phyloP scores from a whole-genome alignment of 306 rosid species.

The Pyrus pyrifolia region DNA sequence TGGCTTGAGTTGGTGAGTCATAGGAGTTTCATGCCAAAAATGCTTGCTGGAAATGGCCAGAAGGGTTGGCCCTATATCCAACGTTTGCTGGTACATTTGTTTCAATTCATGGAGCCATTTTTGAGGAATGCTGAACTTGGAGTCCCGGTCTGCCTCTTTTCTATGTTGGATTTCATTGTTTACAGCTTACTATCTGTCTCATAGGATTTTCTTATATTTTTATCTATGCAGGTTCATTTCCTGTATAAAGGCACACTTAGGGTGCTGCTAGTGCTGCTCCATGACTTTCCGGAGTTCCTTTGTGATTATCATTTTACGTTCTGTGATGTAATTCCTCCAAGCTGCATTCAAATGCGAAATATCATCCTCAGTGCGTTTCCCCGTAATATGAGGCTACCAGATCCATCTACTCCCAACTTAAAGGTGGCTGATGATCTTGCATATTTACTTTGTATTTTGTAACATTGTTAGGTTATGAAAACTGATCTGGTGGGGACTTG shows the following conservation, averaged over 20 bases:
- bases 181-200: not conserved
- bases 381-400: slow-evolving; percentile 95
- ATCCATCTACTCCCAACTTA: slow-evolving; percentile 87
- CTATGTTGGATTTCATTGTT: not conserved
- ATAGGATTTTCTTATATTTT: not conserved
- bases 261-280: slow-evolving; percentile 92
- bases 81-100: slow-evolving; percentile 81
- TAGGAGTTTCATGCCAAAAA: slow-evolving; percentile 92
- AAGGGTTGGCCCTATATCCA: slow-evolving; percentile 92
- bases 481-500: slow-evolving; percentile 1
- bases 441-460: not conserved
- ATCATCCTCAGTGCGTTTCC: slow-evolving; percentile 97
- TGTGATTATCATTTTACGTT: slow-evolving; percentile 96
- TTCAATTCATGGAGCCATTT: slow-evolving; percentile 97
- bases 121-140: slow-evolving; percentile 94
- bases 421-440: slow-evolving; percentile 44
- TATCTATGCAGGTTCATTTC: slow-evolving; percentile 54
- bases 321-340: slow-evolving; percentile 94
- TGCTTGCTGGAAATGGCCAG: slow-evolving; percentile 82
- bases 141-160: slow-evolving; percentile 49
- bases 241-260: slow-evolving; percentile 94
- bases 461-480: not conserved
- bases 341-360: slow-evolving; percentile 97
- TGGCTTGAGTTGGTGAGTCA: slow-evolving; percentile 99
- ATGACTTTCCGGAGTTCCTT: slow-evolving; percentile 92